These are phyloP conservation scores for Erysimum cheiri DNA, from an alignment of 441 rosid species.

Conservation along the genomic window DNA sequence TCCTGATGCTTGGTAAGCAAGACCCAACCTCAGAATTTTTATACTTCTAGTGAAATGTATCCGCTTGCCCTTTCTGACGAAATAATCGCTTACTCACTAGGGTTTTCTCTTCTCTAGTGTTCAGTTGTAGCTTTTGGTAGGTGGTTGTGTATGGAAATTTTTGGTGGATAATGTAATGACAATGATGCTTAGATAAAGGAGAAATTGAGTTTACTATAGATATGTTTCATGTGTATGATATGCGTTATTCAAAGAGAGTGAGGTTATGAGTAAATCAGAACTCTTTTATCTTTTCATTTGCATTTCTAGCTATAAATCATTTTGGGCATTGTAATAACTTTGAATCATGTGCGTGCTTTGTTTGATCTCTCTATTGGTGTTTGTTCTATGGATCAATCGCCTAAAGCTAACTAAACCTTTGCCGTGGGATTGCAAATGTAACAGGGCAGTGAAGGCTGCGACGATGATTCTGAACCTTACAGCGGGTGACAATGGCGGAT, in stretches of 20 bases:
- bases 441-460: slow-evolving; percentile 93
- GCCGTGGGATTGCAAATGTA: slow-evolving; percentile 4
- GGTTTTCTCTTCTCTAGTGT: too few species aligned
- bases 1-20: slow-evolving; percentile 83
- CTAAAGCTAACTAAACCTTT: slow-evolving; percentile 27
- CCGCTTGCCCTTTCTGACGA: not conserved
- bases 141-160: too few species aligned
- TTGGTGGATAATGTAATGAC: too few species aligned
- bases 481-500: slow-evolving; percentile 88
- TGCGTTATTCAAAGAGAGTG: too few species aligned
- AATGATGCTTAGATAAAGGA: too few species aligned
- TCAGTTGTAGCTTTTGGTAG: too few species aligned
- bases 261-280: not conserved
- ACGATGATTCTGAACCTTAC: slow-evolving; percentile 85
- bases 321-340: not conserved
- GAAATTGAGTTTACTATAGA: too few species aligned
- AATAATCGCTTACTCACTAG: too few species aligned
- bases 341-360: not conserved
- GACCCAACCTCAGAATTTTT: not conserved
- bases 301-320: not conserved
- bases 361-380: slow-evolving; percentile 11
- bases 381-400: not conserved
- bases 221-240: too few species aligned
- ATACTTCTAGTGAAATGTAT: not conserved
- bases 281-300: not conserved